phyloP scores from a whole-genome alignment of 805 yeast species.

The Pichia paraexigua region DNA sequence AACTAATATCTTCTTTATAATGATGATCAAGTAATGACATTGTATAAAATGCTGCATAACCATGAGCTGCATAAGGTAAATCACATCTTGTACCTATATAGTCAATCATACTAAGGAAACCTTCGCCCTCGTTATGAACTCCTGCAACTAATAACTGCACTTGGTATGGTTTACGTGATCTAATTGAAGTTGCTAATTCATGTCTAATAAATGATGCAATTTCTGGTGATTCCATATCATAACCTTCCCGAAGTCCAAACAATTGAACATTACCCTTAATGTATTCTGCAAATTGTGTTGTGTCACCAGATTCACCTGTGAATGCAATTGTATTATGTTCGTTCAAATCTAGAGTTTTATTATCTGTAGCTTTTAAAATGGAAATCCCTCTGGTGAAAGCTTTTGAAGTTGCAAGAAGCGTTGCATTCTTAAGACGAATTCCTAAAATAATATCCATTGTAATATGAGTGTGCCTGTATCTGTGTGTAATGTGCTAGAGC shows the following conservation, averaged over 20 bases:
- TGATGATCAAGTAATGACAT: slow-evolving; percentile 86
- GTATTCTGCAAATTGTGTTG: slow-evolving; percentile 90
- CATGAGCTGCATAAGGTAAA: slow-evolving; percentile 95
- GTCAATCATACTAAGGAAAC: slow-evolving; percentile 82
- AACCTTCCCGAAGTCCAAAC: slow-evolving; percentile 75
- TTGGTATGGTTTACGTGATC: slow-evolving; percentile 95
- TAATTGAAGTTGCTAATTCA: slow-evolving; percentile 76
- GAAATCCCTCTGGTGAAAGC: slow-evolving; percentile 91
- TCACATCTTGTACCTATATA: slow-evolving; percentile 88
- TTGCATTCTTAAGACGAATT: slow-evolving; percentile 70
- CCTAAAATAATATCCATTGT: slow-evolving; percentile 88
- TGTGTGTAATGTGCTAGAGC: not conserved
- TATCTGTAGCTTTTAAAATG: slow-evolving; percentile 67
- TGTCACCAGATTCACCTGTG: slow-evolving; percentile 96
- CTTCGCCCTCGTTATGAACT: slow-evolving; percentile 42
- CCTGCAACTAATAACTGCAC: slow-evolving; percentile 90
- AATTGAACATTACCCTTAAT: slow-evolving; percentile 89
- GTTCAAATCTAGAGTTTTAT: slow-evolving; percentile 69
- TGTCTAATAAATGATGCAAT: slow-evolving; percentile 84
- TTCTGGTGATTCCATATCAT: slow-evolving; percentile 76
- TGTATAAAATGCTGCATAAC: slow-evolving; percentile 95
- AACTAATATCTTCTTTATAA: slow-evolving; percentile 66
- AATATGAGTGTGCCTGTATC: not conserved
- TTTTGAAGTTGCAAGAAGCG: slow-evolving; percentile 87
- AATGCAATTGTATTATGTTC: slow-evolving; percentile 76